Conservation (phyloP, 2,329 filamentous ascomycete species). For the Lachnellula subtilissima region DNA sequence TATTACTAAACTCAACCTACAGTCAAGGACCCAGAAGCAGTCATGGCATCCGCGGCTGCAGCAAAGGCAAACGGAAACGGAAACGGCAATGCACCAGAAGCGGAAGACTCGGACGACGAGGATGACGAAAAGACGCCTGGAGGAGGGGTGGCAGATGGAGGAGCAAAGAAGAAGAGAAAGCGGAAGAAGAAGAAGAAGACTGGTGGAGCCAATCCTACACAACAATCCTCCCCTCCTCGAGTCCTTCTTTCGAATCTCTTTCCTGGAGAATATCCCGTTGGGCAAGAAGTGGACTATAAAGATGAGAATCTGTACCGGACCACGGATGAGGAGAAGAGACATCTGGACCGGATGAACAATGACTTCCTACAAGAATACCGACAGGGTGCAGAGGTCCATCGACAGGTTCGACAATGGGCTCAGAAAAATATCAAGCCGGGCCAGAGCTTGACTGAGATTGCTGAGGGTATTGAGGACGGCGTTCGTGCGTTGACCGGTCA, state of each 20-base stretch:
- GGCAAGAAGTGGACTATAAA: slow-evolving; percentile 72
- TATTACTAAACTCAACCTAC: slow-evolving; percentile 3
- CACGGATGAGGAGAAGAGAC: slow-evolving; percentile 78
- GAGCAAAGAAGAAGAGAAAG: slow-evolving; percentile 61
- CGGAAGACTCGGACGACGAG: slow-evolving; percentile 50
- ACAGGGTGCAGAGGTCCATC: slow-evolving; percentile 78
- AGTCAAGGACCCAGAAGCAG: slow-evolving; percentile 31
- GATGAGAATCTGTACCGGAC: slow-evolving; percentile 75
- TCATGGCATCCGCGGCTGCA: slow-evolving; percentile 25
- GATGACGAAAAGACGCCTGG: slow-evolving; percentile 39
- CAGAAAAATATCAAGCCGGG: slow-evolving; percentile 78
- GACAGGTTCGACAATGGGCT: slow-evolving; percentile 80
- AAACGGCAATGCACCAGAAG: slow-evolving; percentile 21
- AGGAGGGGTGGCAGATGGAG: slow-evolving; percentile 35
- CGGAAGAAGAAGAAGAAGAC: slow-evolving; percentile 63
- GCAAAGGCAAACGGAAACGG: slow-evolving; percentile 24
- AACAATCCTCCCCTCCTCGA: slow-evolving; percentile 70
- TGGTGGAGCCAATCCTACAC: slow-evolving; percentile 58
- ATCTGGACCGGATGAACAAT: slow-evolving; percentile 74
- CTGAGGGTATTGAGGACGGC: slow-evolving; percentile 77
- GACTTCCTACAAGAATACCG: slow-evolving; percentile 79
- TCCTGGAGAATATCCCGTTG: slow-evolving; percentile 68
- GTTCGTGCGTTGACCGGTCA: slow-evolving; percentile 75
- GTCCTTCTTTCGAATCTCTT: slow-evolving; percentile 71
- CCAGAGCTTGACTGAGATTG: slow-evolving; percentile 74